Conservation (phyloP, 306 rosid genomes). For the Acacia confusa region DNA sequence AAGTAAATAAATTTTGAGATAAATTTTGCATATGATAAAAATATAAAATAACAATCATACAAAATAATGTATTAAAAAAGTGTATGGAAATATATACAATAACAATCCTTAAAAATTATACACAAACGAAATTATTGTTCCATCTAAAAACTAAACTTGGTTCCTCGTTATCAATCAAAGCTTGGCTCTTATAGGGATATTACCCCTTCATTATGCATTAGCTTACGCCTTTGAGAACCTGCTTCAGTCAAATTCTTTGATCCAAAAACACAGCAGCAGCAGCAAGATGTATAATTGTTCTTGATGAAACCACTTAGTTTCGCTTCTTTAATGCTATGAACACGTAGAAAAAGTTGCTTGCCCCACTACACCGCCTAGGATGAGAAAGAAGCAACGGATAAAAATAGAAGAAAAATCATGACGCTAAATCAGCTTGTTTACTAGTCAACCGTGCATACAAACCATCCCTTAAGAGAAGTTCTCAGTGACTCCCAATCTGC, state of each 20-base stretch:
- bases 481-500: constrained; percentile 81
- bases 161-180: not conserved
- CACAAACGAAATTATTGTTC: too few relatives aligned
- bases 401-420: constrained; percentile 29
- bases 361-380: constrained; percentile 32
- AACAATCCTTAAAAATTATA: too few relatives aligned
- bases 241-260: constrained; percentile 21
- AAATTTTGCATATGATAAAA: too few relatives aligned
- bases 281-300: constrained; percentile 16
- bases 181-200: not conserved
- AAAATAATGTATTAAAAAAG: too few relatives aligned
- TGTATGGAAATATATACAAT: too few relatives aligned
- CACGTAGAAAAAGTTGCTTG: constrained; percentile 35
- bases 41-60: too few relatives aligned
- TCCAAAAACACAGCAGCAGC: constrained; percentile 27
- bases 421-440: constrained; percentile 79
- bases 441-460: constrained; percentile 72
- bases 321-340: constrained; percentile 25
- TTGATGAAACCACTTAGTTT: constrained; percentile 6
- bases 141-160: too few relatives aligned
- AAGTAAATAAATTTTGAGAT: too few relatives aligned
- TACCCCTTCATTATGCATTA: not conserved
- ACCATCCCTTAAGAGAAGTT: constrained; percentile 74
- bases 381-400: constrained; percentile 23
- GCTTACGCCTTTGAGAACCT: constrained; percentile 12